Evolutionary conservation across 2,329 filamentous ascomycete genomes (phyloP).

Genomic region (Diaporthe australafricana): DNA sequence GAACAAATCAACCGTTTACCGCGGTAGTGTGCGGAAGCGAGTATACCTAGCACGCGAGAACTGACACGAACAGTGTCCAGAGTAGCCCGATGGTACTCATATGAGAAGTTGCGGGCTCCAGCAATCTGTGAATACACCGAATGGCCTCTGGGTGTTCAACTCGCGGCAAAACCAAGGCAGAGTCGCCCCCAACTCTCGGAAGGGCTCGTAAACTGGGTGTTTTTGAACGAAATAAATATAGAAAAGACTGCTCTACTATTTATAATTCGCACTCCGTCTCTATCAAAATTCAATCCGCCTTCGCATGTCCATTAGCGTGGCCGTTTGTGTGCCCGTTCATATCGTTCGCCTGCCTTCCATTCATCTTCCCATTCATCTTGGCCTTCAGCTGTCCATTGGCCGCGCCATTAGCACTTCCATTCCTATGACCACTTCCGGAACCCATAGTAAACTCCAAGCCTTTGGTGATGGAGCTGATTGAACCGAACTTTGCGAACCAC

Average conservation of each 20-base stretch:
- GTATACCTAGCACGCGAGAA: too few species aligned
- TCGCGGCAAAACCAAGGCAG: too few species aligned
- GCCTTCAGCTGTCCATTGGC: not conserved
- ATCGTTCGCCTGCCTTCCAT: not conserved
- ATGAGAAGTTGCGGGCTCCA: too few species aligned
- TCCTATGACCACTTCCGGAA: not conserved
- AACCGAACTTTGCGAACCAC: constrained; percentile 14
- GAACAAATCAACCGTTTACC: too few species aligned
- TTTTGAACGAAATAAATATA: too few species aligned
- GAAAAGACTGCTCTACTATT: not conserved
- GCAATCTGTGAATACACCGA: too few species aligned
- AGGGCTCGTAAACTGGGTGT: too few species aligned
- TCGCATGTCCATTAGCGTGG: not conserved
- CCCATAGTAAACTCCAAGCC: constrained; percentile 24
- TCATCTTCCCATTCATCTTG: not conserved
- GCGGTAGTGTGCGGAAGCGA: too few species aligned
- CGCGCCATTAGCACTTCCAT: not conserved
- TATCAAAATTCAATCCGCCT: not conserved
- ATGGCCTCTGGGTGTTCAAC: too few species aligned
- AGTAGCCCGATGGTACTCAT: too few species aligned
- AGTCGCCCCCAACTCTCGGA: too few species aligned
- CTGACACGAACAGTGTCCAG: too few species aligned
- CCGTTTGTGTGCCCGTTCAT: not conserved
- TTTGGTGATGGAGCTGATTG: constrained; percentile 26
- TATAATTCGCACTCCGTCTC: not conserved